Percentiles rank a stretch among this genome's conserved stretches.
phyloP scores from a whole-genome alignment of 331 rosid genomes.

The Dryas integrifolia region DNA sequence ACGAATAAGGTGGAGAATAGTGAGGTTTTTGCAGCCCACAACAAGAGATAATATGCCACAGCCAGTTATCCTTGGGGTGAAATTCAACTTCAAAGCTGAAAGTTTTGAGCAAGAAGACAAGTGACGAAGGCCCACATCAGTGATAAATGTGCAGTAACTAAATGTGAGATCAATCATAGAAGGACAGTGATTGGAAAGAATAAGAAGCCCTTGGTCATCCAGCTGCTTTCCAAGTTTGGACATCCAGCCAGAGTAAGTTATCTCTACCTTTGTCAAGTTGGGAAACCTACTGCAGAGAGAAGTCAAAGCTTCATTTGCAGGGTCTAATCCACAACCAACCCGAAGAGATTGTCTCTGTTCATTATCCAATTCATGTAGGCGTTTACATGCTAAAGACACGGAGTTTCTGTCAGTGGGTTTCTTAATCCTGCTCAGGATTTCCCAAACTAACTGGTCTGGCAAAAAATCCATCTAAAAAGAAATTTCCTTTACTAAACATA shows the following conservation, averaged over 20 bases:
- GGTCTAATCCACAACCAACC: conserved; percentile 87
- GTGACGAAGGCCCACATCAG: conserved; percentile 68
- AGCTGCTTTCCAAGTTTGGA: conserved; percentile 83
- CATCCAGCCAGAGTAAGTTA: conserved; percentile 87
- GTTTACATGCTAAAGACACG: conserved; percentile 57
- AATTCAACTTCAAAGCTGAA: conserved; percentile 64
- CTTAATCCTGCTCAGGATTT: conserved; percentile 61
- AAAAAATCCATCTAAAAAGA: conserved; percentile 53
- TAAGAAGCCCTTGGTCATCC: conserved; percentile 77
- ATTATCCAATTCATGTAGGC: conserved; percentile 54
- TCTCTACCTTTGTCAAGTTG: conserved; percentile 61
- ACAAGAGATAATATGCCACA: conserved; percentile 84
- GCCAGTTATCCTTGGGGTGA: conserved; percentile 75
- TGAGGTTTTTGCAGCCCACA: conserved; percentile 73
- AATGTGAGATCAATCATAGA: conserved; percentile 57
- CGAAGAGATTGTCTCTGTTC: conserved; percentile 62
- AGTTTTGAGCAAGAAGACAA: conserved; percentile 67
- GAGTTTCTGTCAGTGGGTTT: conserved; percentile 62
- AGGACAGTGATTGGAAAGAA: conserved; percentile 59
- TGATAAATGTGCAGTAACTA: conserved; percentile 79
- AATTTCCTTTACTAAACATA: background rate
- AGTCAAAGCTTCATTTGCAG: conserved; percentile 73
- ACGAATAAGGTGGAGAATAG: conserved; percentile 70
- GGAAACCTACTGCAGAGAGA: conserved; percentile 64
- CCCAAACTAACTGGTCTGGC: conserved; percentile 86